A percentile compares a stretch with the other conserved stretches of the same genome.
phyloP scores from a whole-genome alignment of 1,284 basidiomycete species.

The Cystobasidium slooffiae region DNA sequence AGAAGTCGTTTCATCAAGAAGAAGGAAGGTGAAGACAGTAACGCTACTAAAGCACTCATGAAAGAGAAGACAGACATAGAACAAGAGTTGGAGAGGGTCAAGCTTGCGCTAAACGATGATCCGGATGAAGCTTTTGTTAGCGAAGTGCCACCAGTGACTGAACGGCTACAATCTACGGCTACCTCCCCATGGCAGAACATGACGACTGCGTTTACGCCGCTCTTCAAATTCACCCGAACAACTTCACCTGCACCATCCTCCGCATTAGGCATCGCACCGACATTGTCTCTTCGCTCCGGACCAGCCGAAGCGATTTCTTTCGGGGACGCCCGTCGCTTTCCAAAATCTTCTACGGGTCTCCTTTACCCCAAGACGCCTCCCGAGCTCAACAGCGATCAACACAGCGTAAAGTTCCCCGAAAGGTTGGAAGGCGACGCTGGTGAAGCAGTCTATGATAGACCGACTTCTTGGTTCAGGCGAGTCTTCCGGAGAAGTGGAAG shows the following conservation, averaged over 20 bases:
- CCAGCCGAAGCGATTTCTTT: neutral
- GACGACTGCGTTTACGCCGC: slow-evolving; percentile 32
- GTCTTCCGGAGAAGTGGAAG: slow-evolving; percentile 4
- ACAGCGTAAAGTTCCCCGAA: slow-evolving; percentile 1
- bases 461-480: slow-evolving; percentile 25
- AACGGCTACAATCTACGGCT: neutral
- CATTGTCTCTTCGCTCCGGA: neutral
- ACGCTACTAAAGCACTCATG: slow-evolving; percentile 22
- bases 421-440: slow-evolving; percentile 12
- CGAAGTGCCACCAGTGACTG: neutral
- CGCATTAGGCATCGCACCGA: neutral
- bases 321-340: slow-evolving; percentile 9
- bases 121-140: slow-evolving; percentile 3
- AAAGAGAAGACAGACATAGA: slow-evolving; percentile 34
- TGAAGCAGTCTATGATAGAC: slow-evolving; percentile 25
- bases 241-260: neutral
- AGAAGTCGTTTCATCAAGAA: slow-evolving; percentile 1
- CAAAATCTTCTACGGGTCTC: slow-evolving; percentile 35
- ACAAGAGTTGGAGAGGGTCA: slow-evolving; percentile 25
- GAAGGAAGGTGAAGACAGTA: neutral
- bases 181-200: slow-evolving; percentile 31
- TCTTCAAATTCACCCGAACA: neutral
- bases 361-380: slow-evolving; percentile 18
- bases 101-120: neutral
- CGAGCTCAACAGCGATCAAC: neutral